Percentiles rank a stretch among this genome's conserved stretches.
Evolutionary conservation across 2,329 filamentous ascomycete genomes (phyloP).

Genomic region (Meredithiella fracta): DNA sequence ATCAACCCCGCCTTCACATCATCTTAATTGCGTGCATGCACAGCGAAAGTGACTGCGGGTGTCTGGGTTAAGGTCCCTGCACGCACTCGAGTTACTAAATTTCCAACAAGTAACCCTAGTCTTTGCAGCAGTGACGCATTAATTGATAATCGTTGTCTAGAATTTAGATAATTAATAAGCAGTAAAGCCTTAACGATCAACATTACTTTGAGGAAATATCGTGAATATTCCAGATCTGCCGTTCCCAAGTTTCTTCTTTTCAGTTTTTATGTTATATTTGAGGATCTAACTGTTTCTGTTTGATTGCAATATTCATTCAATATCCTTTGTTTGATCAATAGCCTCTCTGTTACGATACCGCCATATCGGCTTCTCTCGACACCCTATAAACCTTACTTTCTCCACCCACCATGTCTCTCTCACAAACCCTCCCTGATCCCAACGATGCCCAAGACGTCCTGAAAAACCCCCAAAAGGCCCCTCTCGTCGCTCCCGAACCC

Average conservation of each 20-base stretch:
- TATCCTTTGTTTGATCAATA: not conserved
- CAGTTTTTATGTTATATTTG: not conserved
- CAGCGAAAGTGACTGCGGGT: too few relatives aligned
- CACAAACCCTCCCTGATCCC: conserved; percentile 46
- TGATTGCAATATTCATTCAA: too few relatives aligned
- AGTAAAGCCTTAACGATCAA: not conserved
- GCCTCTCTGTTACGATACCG: not conserved
- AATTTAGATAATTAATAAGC: conserved; percentile 2
- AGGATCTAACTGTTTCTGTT: too few relatives aligned
- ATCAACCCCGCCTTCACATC: too few relatives aligned
- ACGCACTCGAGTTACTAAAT: too few relatives aligned
- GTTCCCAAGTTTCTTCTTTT: not conserved
- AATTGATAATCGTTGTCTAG: not conserved
- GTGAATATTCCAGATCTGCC: not conserved
- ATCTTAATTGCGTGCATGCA: too few relatives aligned
- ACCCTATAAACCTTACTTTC: not conserved
- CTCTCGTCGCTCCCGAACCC: conserved; percentile 85
- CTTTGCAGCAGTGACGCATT: too few relatives aligned
- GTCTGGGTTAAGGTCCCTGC: too few relatives aligned
- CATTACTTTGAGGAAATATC: not conserved
- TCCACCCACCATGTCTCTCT: conserved; percentile 53
- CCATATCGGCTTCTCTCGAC: not conserved
- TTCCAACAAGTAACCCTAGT: too few relatives aligned
- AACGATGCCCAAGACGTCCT: conserved; percentile 50
- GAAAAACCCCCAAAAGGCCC: conserved; percentile 56